Evolutionary conservation across 2,329 filamentous ascomycete species (phyloP).

Genomic region (Phoma sp.): DNA sequence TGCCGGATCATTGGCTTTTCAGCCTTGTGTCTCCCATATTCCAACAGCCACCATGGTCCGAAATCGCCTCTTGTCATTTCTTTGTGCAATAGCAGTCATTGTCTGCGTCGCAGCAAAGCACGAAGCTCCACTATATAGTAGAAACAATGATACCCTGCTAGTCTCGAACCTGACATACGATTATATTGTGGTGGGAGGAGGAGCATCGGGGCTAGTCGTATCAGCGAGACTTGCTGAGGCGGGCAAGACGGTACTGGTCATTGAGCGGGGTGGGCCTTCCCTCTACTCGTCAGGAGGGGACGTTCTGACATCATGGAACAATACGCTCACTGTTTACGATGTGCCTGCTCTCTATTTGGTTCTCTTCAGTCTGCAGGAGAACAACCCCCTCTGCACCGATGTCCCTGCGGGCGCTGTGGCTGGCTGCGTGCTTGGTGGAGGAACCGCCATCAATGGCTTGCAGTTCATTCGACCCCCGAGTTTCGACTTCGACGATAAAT

Average conservation of each 20-base stretch:
- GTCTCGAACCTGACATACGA: conserved; percentile 46
- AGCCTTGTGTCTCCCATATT: too few relatives aligned
- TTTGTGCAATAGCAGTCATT: background rate
- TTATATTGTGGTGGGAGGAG: conserved; percentile 50
- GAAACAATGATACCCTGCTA: background rate
- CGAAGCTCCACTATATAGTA: too few relatives aligned
- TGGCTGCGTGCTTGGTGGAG: conserved; percentile 49
- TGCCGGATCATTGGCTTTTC: too few relatives aligned
- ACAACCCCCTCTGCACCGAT: conserved; percentile 43
- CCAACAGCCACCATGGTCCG: too few relatives aligned
- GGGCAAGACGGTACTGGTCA: conserved; percentile 46
- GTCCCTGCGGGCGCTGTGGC: conserved; percentile 38
- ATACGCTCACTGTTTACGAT: conserved; percentile 33
- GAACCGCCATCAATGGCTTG: conserved; percentile 37
- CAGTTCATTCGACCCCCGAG: conserved; percentile 27
- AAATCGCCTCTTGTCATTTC: too few relatives aligned
- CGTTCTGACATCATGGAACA: conserved; percentile 29
- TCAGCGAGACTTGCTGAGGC: conserved; percentile 48
- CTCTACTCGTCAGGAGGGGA: conserved; percentile 42
- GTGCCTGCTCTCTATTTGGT: conserved; percentile 27
- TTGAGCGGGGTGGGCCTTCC: conserved; percentile 49
- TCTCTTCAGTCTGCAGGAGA: conserved; percentile 1
- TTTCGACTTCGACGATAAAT: conserved; percentile 27
- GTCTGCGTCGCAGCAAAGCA: background rate
- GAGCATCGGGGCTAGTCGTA: conserved; percentile 46